Evolutionary conservation across 2,329 filamentous ascomycete genomes (phyloP), one percentile per base, ranked within the genome.

Genomic region (Ophiostoma novo-ulmi): DNA sequence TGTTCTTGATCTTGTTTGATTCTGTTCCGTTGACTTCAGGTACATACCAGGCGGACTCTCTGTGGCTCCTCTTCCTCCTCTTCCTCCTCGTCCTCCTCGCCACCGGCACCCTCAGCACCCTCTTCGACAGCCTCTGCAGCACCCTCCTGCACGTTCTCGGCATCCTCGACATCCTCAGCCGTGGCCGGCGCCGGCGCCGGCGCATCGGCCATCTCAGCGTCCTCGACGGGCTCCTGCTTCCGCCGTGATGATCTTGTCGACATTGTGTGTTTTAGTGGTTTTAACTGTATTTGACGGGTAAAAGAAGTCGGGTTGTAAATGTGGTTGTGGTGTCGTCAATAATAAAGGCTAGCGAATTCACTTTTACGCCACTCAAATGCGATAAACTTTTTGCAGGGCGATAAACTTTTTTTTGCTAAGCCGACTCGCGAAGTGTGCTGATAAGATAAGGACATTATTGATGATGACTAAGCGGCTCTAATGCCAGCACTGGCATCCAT

Each of bases 31-130:
- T 63, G 26, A 7, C 8, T 31, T 31, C 31, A 31, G 8, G 5
- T 3, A 76, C 82, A 76, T 78, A 91, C 89, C 77, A 91, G 86
- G 74, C 85, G 83, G 65, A 91, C 87, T 75, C 87, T 82, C 79
- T 88, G 87, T 2, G 78, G 73, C 72, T 84, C 82, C 31, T 80
- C 78, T 68, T 85, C 82, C 70, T 85, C 82, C 35, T 81, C 79
- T 36, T 82, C 79, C 11, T 82, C 79, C 10, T 80, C 80, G n/a
- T 78, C 80, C 10, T 80, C 77, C 52, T 76, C 77, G 35, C 74
- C 75, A n/a, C 77, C 74, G 20, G 8, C 69, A 5, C 26, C 70
- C 64, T 64, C 70, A 31, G 17, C 68, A 22, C 36, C 70, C 35
- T 70, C 70, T 2, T 2, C 64, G n/a, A 31, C 41, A 58, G 52